A percentile compares a stretch with the other conserved stretches of the same genome.
These are phyloP conservation scores for Talaromyces sp. DNA, from an alignment of 2,329 filamentous ascomycete genomes.

Conservation along the genomic window DNA sequence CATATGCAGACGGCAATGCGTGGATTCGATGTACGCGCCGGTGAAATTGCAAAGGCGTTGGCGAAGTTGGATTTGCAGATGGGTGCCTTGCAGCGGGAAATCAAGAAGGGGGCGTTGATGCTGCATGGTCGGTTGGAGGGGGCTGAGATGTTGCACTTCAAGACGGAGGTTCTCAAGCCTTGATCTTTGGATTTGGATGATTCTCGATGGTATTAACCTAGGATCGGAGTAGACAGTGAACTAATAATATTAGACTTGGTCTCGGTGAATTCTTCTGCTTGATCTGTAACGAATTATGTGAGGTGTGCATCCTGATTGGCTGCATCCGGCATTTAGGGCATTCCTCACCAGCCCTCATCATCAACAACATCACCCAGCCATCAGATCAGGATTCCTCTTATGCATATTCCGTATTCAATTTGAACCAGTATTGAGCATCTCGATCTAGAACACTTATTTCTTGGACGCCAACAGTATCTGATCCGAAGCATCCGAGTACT, in stretches of 20 bases:
- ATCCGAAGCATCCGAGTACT: constrained; percentile 3
- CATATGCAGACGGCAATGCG: not conserved
- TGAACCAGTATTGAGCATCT: not conserved
- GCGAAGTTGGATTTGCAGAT: constrained; percentile 23
- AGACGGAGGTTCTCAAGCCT: constrained; percentile 6
- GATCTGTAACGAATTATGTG: not conserved
- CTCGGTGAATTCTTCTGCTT: not conserved
- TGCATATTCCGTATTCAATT: not conserved
- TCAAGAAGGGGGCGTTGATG: constrained; percentile 57
- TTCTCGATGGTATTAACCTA: not conserved
- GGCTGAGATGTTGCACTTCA: constrained; percentile 2
- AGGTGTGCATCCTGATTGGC: not conserved
- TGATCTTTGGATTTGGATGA: not conserved
- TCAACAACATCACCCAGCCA: not conserved
- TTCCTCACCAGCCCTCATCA: not conserved
- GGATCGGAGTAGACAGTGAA: not conserved
- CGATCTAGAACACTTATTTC: not conserved
- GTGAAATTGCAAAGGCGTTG: constrained; percentile 22
- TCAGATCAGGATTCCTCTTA: not conserved
- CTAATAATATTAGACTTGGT: not conserved
- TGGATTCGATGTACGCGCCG: constrained; percentile 19
- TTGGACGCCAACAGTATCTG: not conserved
- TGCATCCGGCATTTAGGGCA: not conserved
- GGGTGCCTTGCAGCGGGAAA: constrained; percentile 23
- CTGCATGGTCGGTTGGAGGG: constrained; percentile 40